A percentile compares a stretch with the other conserved stretches of the same genome.
These are phyloP conservation scores for Irpex lacteus DNA, from an alignment of 1,284 basidiomycete genomes.

Conservation along the genomic window DNA sequence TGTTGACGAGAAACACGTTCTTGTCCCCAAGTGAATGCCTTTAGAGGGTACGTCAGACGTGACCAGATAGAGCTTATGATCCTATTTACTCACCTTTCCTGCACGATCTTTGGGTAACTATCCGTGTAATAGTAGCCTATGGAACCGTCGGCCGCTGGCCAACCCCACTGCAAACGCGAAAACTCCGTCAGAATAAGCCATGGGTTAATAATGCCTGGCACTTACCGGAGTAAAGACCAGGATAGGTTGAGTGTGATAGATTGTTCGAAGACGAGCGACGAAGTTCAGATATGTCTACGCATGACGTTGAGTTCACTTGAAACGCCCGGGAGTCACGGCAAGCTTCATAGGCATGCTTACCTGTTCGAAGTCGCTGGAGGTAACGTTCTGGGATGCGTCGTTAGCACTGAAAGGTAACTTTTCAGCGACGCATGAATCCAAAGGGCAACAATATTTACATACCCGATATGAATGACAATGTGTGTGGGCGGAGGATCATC, in stretches of 20 bases:
- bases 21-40: constrained; percentile 41
- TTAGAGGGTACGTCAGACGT: not conserved
- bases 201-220: constrained; percentile 4
- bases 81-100: constrained; percentile 33
- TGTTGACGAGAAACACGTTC: constrained; percentile 52
- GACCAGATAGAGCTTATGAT: not conserved
- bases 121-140: constrained; percentile 48
- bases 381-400: constrained; percentile 45
- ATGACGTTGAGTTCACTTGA: not conserved
- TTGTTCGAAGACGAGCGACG: constrained; percentile 38
- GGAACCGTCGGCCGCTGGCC: constrained; percentile 49
- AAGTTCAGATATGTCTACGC: constrained; percentile 46
- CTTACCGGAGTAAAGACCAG: constrained; percentile 54
- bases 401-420: constrained; percentile 32
- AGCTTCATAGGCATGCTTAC: constrained; percentile 22
- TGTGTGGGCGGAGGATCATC: constrained; percentile 48
- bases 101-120: constrained; percentile 43
- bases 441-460: constrained; percentile 10
- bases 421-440: not conserved
- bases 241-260: constrained; percentile 46
- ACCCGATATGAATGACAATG: constrained; percentile 56
- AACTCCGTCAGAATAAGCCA: not conserved
- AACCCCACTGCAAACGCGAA: constrained; percentile 43
- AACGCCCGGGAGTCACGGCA: not conserved
- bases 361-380: constrained; percentile 41